Base-by-base conservation (phyloP, 305 asterid species). In the Salvia sclarea region DNA sequence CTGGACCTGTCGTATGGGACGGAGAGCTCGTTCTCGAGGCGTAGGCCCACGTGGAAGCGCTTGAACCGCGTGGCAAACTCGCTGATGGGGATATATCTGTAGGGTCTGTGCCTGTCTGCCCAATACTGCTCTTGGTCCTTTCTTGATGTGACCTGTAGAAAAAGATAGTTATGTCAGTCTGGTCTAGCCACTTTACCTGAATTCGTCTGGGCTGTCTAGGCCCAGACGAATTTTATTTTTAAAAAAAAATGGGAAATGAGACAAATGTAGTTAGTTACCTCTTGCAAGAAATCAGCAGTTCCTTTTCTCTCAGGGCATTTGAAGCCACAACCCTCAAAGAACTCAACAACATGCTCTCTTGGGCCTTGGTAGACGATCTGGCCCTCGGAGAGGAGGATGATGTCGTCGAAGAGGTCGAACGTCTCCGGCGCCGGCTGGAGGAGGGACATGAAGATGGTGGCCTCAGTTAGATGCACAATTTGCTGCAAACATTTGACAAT, bases 101-200 rank as follows among this genome's bases (percentile, higher is more conserved):
- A 87, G 10, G 90, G 78, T 52, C 33, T 74, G 48, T 59, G 74
- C 30, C 82, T 68, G 64, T 91, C 86, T 5, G 77, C 80, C 96
- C 96, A 89, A 67, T 92, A 92, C 61, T 92, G 96, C 64, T 92
- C 96, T 61, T 92, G 98, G 43, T 92, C 96, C 75, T 92, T 92
- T 76, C 80, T 85, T 55, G 98, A 92, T 2, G 91, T 86, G 69
- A 91, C 98, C 96, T 91, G 76, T 64, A 33, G 6, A n/a, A 22
- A 37, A 52, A 22, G 4, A 25, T 25, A 1, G 30, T n/a, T n/a
- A n/a, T n/a, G n/a, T n/a, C n/a, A n/a, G n/a, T n/a, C n/a, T n/a
- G n/a, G n/a, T n/a, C n/a, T n/a, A 4, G 30, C 4, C 3, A 25
- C 4, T 25, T 4, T 25, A 4, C 30, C 30, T 25, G 4, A 25